phyloP scores from a whole-genome alignment of 129 eudicot species.

The Deinandra increscens region DNA sequence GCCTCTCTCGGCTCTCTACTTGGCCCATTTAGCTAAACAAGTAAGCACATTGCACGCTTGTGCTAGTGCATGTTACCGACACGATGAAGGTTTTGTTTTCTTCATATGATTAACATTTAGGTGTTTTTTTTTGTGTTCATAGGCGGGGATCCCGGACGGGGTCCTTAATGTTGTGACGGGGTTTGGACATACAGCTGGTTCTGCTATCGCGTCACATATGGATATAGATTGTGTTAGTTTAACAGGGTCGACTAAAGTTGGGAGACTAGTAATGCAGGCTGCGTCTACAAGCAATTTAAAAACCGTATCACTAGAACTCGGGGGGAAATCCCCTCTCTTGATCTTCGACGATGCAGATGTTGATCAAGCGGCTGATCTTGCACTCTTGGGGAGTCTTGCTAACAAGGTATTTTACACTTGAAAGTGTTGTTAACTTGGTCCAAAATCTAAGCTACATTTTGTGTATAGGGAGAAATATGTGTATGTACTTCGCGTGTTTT shows the following conservation, averaged over 20 bases:
- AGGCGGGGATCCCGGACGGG: constrained; percentile 96
- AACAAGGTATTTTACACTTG: constrained; percentile 54
- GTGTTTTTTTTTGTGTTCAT: background rate
- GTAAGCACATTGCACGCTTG: constrained; percentile 24
- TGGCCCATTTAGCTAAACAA: constrained; percentile 77
- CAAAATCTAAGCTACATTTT: background rate
- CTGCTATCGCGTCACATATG: constrained; percentile 82
- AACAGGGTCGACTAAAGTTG: constrained; percentile 86
- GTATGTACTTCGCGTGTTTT: constrained; percentile 72
- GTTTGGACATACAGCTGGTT: constrained; percentile 66
- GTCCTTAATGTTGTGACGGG: constrained; percentile 80
- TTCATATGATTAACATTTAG: background rate
- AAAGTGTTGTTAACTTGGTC: too few relatives aligned
- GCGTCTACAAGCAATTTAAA: constrained; percentile 87
- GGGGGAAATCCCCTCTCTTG: constrained; percentile 85
- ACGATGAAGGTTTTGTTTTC: background rate
- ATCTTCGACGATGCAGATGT: constrained; percentile 75
- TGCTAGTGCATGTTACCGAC: background rate
- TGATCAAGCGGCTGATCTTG: constrained; percentile 59
- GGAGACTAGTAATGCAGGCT: constrained; percentile 73
- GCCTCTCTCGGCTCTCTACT: constrained; percentile 73
- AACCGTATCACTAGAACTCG: constrained; percentile 75
- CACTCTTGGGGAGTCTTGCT: constrained; percentile 47
- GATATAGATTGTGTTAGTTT: constrained; percentile 74
- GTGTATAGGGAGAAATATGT: constrained; percentile 78